A percentile compares a stretch with the other conserved stretches of the same genome.
phyloP scores from a whole-genome alignment of 2,329 filamentous ascomycete species.

The Trichoderma harzianum region DNA sequence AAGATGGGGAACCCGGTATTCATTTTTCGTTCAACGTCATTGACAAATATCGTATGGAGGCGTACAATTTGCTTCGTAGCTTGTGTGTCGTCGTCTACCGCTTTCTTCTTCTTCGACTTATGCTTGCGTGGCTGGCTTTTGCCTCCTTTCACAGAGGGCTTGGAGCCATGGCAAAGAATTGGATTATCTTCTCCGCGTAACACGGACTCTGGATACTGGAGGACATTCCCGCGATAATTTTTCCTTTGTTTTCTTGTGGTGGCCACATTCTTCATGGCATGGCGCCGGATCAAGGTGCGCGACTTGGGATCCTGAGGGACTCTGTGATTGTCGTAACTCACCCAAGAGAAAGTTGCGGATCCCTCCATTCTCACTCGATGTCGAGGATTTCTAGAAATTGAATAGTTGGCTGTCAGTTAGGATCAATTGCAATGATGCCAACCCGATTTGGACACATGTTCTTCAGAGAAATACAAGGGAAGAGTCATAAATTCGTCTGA shows the following conservation, averaged over 20 bases:
- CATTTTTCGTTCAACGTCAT: neutral
- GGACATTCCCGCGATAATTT: neutral
- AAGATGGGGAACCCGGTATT: neutral
- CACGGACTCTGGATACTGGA: neutral
- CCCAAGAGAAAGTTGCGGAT: neutral
- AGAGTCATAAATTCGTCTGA: neutral
- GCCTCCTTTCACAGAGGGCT: neutral
- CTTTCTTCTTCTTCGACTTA: neutral
- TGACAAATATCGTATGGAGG: neutral
- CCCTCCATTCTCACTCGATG: neutral
- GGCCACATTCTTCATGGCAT: neutral
- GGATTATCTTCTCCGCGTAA: neutral
- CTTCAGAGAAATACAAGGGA: neutral
- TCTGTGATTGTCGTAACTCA: slow-evolving; percentile 5
- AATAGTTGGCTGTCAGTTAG: neutral
- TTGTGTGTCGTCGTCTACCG: neutral
- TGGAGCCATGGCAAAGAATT: neutral
- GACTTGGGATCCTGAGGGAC: slow-evolving; percentile 1
- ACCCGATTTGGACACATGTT: neutral
- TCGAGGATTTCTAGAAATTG: neutral
- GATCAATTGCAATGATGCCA: neutral
- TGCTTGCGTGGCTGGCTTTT: neutral
- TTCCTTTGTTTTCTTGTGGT: neutral
- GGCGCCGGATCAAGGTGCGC: slow-evolving; percentile 1
- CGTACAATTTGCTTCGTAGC: neutral